These are phyloP conservation scores for Beauveria bassiana DNA, from an alignment of 2,329 filamentous ascomycete species.

Conservation along the genomic window DNA sequence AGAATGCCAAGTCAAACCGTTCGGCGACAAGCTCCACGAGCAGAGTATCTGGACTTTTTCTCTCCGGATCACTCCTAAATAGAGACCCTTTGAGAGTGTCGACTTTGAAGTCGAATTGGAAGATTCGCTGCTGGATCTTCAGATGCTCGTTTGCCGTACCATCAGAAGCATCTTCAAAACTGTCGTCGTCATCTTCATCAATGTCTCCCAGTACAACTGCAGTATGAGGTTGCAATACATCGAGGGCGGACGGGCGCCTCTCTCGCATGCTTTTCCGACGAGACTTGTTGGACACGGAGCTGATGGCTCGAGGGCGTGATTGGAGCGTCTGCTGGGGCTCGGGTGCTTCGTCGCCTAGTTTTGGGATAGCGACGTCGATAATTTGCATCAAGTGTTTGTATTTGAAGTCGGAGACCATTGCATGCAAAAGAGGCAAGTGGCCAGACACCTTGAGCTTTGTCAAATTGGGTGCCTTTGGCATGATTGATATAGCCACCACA, in stretches of 20 bases:
- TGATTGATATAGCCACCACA: constrained; percentile 87
- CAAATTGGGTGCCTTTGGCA: constrained; percentile 91
- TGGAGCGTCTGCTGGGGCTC: constrained; percentile 19
- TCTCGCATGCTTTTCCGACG: constrained; percentile 38
- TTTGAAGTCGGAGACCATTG: constrained; percentile 85
- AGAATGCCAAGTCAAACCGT: constrained; percentile 79
- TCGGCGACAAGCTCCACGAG: constrained; percentile 89
- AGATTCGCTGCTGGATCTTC: constrained; percentile 79
- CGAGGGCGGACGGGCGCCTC: constrained; percentile 60
- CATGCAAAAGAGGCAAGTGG: constrained; percentile 85
- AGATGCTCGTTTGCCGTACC: constrained; percentile 48
- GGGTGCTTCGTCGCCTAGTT: constrained; percentile 47
- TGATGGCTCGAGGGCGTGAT: constrained; percentile 37
- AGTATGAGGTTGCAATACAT: constrained; percentile 62
- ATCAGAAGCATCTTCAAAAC: constrained; percentile 61
- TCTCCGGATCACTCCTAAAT: constrained; percentile 76
- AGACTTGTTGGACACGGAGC: constrained; percentile 37
- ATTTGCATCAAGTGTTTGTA: constrained; percentile 97
- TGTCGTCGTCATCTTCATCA: constrained; percentile 56
- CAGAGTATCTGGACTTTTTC: constrained; percentile 66
- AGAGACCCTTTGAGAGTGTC: constrained; percentile 90
- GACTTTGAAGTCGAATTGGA: constrained; percentile 95
- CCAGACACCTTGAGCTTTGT: constrained; percentile 89
- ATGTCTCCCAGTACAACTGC: constrained; percentile 77
- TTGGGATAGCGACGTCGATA: constrained; percentile 90